phyloP scores from a whole-genome alignment of 345 rosid genomes.

The Rhodomyrtus tomentosa region DNA sequence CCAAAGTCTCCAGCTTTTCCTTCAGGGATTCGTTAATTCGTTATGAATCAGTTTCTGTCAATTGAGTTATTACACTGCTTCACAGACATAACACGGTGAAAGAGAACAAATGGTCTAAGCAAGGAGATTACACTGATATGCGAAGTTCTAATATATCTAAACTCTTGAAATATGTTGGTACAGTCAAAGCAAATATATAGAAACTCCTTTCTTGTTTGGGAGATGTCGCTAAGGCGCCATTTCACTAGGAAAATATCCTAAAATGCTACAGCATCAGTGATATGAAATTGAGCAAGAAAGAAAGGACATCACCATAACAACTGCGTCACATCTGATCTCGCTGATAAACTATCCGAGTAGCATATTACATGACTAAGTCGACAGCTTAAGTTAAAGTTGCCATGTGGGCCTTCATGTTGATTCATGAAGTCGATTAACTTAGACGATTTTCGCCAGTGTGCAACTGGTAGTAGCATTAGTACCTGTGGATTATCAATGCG shows the following conservation, averaged over 20 bases:
- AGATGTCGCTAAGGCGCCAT: not conserved
- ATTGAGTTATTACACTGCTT: not conserved
- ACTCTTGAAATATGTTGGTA: not conserved
- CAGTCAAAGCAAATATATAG: not conserved
- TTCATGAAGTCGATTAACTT: not conserved
- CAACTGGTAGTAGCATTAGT: not conserved
- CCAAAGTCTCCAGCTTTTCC: not conserved
- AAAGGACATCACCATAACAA: not conserved
- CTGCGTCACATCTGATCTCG: not conserved
- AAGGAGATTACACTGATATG: not conserved
- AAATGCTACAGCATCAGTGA: not conserved
- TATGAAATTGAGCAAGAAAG: not conserved
- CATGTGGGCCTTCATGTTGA: not conserved
- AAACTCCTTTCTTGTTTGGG: not conserved
- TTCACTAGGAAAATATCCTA: not conserved
- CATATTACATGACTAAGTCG: not conserved
- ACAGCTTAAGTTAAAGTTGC: not conserved
- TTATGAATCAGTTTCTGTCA: not conserved
- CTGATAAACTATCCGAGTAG: not conserved
- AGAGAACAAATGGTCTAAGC: not conserved
- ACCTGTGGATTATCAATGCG: constrained; percentile 95
- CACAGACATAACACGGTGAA: not conserved
- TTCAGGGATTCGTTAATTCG: not conserved
- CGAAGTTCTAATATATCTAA: not conserved
- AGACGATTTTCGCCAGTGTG: not conserved